Evolutionary conservation across 2,329 filamentous ascomycete species (phyloP), one percentile per base, ranked within the genome.

Genomic region (Rhynchosporium secalis): DNA sequence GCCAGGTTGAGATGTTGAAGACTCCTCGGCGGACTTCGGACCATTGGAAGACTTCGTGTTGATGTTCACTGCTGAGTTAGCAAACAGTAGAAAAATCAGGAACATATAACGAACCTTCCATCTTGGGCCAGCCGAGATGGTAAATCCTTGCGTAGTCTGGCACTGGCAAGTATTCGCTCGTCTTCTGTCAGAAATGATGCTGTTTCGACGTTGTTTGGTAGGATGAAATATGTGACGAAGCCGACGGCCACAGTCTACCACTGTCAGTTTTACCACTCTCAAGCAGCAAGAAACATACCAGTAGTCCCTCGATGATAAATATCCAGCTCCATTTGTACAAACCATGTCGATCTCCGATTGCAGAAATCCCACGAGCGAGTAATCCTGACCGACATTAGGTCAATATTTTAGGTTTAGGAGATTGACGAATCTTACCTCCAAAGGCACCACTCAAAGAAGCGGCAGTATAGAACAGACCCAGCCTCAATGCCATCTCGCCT

Each of bases 391-490:
- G 26, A 28, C 6, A 33, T 58, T 38, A 49, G n/a, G 2, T 49
- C 1, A 1, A n/a, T 28, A 10, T 20, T 9, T 5, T 12, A 12
- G 6, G 13, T 4, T 28, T 20, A n/a, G 10, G 4, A 31, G 26
- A 26, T 26, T 26, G 6, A 36, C 10, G 0, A 28, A 13, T 5
- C 41, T 40, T 48, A 75, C 81, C 86, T 0, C 78, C 79, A 65
- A 82, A 81, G 6, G 78, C 79, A 33, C 85, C 85, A 0, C 84
- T 86, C 4, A 89, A 74, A 1, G 85, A 87, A 0, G 86, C 85
- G 1, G 86, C 85, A 0, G 85, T 88, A 71, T 88, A 90, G 69
- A 90, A 89, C 5, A 89, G 76, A 36, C 86, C 87, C 56, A 90
- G 86, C 4, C 87, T 89, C 86, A 73, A 52, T 7, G 70, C 70